Evolutionary conservation across 345 rosid genomes (phyloP).

Genomic region (Euclidium syriacum): DNA sequence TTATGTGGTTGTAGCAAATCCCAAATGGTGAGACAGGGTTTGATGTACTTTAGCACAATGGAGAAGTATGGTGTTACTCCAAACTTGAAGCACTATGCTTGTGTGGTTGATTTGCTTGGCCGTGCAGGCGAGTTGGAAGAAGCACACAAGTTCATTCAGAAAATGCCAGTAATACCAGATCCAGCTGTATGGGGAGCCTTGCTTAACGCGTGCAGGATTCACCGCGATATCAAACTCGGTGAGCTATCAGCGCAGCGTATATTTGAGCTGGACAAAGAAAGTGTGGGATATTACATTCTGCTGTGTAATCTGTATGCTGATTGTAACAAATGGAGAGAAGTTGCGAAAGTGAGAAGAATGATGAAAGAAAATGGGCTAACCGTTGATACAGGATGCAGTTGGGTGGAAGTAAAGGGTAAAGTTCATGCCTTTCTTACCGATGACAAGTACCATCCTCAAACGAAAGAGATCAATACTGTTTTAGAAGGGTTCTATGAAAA

Average conservation of each 20-base stretch:
- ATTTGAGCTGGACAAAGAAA: constrained; percentile 52
- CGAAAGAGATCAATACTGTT: constrained; percentile 49
- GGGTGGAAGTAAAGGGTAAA: constrained; percentile 73
- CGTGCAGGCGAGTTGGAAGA: constrained; percentile 62
- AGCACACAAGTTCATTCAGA: constrained; percentile 53
- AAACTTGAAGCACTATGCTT: constrained; percentile 72
- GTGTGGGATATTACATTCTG: constrained; percentile 67
- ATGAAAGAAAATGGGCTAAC: constrained; percentile 62
- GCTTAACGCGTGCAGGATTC: constrained; percentile 69
- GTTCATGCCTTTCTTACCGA: constrained; percentile 78
- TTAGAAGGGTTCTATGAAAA: constrained; percentile 55
- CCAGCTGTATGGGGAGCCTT: constrained; percentile 88
- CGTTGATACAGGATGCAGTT: constrained; percentile 84
- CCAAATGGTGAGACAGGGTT: constrained; percentile 63
- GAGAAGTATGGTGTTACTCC: constrained; percentile 51
- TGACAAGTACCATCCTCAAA: constrained; percentile 54
- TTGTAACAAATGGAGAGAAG: constrained; percentile 63
- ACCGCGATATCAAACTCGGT: constrained; percentile 49
- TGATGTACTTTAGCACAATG: constrained; percentile 57
- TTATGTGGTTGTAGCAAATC: constrained; percentile 81
- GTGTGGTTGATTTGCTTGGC: constrained; percentile 82
- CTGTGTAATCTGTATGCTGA: constrained; percentile 65
- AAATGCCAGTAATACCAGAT: constrained; percentile 65
- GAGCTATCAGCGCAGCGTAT: constrained; percentile 55
- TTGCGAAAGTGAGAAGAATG: constrained; percentile 51